Conservation (phyloP, 2,329 filamentous ascomycete species). For the Colletotrichum tropicale region DNA sequence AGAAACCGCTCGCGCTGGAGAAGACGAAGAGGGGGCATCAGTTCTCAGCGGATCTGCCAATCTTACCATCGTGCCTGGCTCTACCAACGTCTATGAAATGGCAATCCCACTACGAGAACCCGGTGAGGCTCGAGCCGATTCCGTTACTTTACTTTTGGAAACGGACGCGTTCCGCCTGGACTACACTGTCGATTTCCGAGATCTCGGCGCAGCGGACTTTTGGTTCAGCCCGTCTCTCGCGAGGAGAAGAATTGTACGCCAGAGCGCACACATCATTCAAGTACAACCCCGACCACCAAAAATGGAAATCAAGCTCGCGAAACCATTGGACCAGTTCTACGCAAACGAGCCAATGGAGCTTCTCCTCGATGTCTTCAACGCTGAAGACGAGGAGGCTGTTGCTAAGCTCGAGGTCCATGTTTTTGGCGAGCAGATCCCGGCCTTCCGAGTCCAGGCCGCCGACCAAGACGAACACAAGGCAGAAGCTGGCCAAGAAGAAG, state of each 20-base stretch:
- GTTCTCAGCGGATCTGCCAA: conserved; percentile 41
- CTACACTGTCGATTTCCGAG: conserved; percentile 63
- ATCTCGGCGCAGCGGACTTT: conserved; percentile 42
- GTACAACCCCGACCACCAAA: conserved; percentile 92
- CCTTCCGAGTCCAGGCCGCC: conserved; percentile 45
- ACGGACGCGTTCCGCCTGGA: conserved; percentile 70
- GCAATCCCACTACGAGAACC: conserved; percentile 79
- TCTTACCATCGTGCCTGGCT: conserved; percentile 69
- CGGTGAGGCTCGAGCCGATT: conserved; percentile 73
- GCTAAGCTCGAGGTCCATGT: conserved; percentile 74
- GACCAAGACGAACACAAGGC: conserved; percentile 37
- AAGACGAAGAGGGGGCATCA: conserved; percentile 31
- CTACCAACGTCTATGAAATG: conserved; percentile 74
- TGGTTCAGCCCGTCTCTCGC: conserved; percentile 55
- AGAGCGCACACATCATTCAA: conserved; percentile 62
- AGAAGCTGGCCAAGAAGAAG: conserved; percentile 41
- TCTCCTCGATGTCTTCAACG: conserved; percentile 75
- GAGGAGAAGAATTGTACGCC: conserved; percentile 51
- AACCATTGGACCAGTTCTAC: conserved; percentile 76
- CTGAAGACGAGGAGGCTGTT: conserved; percentile 79
- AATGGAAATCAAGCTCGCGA: conserved; percentile 73
- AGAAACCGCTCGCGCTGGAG: neutral
- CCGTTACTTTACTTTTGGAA: conserved; percentile 66
- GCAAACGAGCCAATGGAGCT: conserved; percentile 79
- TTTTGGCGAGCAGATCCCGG: conserved; percentile 60